Base-by-base conservation (phyloP, 2,329 filamentous ascomycete species). In the Talaromyces sp. region DNA sequence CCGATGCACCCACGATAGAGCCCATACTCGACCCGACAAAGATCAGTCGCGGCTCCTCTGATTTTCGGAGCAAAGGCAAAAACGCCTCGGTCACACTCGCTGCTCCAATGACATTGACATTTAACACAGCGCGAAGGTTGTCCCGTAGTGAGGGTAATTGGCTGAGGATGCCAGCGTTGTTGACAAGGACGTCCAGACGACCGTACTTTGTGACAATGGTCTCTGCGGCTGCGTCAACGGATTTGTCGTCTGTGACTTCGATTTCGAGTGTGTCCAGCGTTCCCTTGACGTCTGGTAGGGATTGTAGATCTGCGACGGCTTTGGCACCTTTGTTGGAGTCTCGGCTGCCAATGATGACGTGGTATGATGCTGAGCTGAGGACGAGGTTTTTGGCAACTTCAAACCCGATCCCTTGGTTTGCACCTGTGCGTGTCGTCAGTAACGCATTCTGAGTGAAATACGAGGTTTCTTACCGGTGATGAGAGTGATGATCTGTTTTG, bases 181-280 rank as follows among this genome's bases (percentile, higher is more conserved):
- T 69, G 56, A 69, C 57, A 1, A 67, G 62, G 40, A 68, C 65
- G 31, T 70, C 66, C 5, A 70, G 61, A 6, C 61, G 62, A 28
- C 66, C 84, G 63, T 84, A 81, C 61, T 82, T 83, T 52, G 76
- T 70, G 8, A 80, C 80, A 19, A 81, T 77, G 56, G 79, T 77
- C 64, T 86, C 82, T 10, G 80, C 80, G 40, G 80, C 78, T 48
- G 82, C 76, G 66, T 86, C 78, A 58, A 79, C 66, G 10, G 66
- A 80, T 61, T 75, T 73, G 64, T 79, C 78, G 9, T 78, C 79
- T 19, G 80, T 75, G 31, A 81, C 80, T 13, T 80, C 80, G 21
- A 81, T 74, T 5, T 68, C 65, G 36, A 67, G 46, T 1, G 61
- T 40, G 19, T 63, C 57, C 10, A 65, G 59, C 0, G 46, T 56